These are phyloP conservation scores for Xylaria sp. DNA, from an alignment of 2,329 filamentous ascomycete species.

Conservation along the genomic window DNA sequence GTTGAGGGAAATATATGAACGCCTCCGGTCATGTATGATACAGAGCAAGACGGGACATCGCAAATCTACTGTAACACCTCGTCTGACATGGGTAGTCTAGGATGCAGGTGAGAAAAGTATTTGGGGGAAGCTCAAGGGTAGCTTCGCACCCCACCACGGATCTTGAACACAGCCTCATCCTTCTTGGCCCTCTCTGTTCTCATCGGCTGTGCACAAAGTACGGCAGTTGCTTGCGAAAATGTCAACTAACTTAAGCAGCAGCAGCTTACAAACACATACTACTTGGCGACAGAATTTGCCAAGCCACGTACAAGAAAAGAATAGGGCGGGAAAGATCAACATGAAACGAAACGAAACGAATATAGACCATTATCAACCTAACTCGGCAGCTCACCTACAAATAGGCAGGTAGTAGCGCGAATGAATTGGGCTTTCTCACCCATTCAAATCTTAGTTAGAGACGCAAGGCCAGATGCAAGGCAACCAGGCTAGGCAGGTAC, in stretches of 20 bases:
- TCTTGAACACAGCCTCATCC: conserved; percentile 22
- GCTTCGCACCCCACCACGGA: conserved; percentile 11
- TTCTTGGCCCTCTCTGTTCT: background rate
- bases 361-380: background rate
- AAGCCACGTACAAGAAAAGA: background rate
- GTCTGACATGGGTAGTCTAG: background rate
- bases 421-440: background rate
- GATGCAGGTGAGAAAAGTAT: background rate
- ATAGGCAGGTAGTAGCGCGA: background rate
- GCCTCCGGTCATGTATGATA: too few species aligned
- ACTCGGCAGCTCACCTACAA: background rate
- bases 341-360: conserved; percentile 26
- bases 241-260: background rate
- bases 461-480: background rate
- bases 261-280: too few species aligned
- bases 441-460: background rate
- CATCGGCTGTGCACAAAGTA: background rate
- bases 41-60: too few species aligned
- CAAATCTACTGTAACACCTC: background rate
- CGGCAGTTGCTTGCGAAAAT: background rate
- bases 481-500: background rate
- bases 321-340: background rate
- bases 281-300: background rate
- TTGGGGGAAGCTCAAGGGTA: conserved; percentile 21
- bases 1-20: too few species aligned